Conservation (phyloP, 345 rosid species). For the Brassica juncea region DNA sequence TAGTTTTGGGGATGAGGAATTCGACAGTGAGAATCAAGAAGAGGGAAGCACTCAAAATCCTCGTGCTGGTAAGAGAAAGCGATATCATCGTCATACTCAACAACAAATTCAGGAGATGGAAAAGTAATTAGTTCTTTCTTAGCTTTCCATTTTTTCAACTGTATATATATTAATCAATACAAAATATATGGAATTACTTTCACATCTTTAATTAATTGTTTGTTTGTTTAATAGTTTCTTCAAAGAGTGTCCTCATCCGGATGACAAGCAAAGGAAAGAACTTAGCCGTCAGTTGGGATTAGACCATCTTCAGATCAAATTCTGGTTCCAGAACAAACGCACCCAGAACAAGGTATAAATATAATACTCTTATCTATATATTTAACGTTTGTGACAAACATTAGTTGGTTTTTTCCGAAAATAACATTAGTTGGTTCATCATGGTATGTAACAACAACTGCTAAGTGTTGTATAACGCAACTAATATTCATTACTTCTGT, state of each 20-base stretch:
- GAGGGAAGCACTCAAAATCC: slow-evolving; percentile 58
- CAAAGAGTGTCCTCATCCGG: slow-evolving; percentile 92
- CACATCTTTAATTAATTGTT: neutral
- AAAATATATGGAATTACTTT: slow-evolving; percentile 2
- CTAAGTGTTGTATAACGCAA: neutral
- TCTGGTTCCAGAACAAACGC: slow-evolving; percentile 99
- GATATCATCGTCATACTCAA: slow-evolving; percentile 86
- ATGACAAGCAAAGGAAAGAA: slow-evolving; percentile 86
- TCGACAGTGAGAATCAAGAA: slow-evolving; percentile 61
- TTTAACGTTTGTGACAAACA: neutral
- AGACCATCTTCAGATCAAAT: slow-evolving; percentile 83
- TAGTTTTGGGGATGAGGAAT: neutral
- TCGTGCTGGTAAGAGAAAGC: slow-evolving; percentile 62
- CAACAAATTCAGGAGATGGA: slow-evolving; percentile 95
- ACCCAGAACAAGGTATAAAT: slow-evolving; percentile 88
- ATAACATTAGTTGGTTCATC: neutral
- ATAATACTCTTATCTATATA: neutral
- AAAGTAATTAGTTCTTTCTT: slow-evolving; percentile 50
- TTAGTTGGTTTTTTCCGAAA: neutral
- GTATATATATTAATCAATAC: neutral
- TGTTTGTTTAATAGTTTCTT: slow-evolving; percentile 45
- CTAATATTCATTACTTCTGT: neutral
- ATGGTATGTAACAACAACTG: neutral
- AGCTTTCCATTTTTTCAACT: neutral
- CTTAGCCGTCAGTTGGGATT: slow-evolving; percentile 76